Evolutionary conservation across 495 filamentous ascomycete species (phyloP), one percentile per base, ranked within the genome.

Genomic region (Xylaria palmicola): DNA sequence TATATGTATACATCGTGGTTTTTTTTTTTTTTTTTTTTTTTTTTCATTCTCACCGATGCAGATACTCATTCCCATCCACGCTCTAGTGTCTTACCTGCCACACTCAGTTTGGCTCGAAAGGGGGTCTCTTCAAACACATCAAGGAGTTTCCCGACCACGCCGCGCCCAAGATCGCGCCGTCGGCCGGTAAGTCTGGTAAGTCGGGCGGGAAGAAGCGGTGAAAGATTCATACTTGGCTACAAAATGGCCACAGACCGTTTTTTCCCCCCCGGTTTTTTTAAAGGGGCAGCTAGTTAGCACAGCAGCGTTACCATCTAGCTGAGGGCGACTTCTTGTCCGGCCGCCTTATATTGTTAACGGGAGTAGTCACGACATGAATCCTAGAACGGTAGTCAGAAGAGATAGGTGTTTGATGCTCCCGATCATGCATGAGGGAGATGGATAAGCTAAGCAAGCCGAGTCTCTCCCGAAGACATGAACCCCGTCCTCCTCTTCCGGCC

Each of bases 121-220:
- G 82, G 19, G 85, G 85, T 61, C 74, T 96, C 27, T 92, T 92
- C 66, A 78, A 82, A 62, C 91, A 95, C 75, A 78, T 96, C 36
- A 85, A 85, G 69, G 81, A 88, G 19, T 72, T 76, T 6, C 59
- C 59, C 17, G 72, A 70, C 6, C 89, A 92, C 71, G 85, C 85
- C 15, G 81, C 82, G 59, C 77, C 77, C 7, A 68, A 79, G 26
- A 13, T 68, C 13, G 68, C 61, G n/a, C 19, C 62, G n/a, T 65
- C 63, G 15, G 39, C 72, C 63, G 36, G 24, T 27, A 68, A 64
- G 30, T 44, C 69, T 13, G 20, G 24, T 17, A 68, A 64, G 26
- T 56, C 69, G 17, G 70, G 71, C 19, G 74, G 71, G 49, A 80
- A 75, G 59, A 74, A 72, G 54, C 68, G 72, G 57, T 74, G 74